Evolutionary conservation across 2,329 filamentous ascomycete genomes (phyloP), one percentile per base, ranked within the genome.

Genomic region (Periconia digitata): DNA sequence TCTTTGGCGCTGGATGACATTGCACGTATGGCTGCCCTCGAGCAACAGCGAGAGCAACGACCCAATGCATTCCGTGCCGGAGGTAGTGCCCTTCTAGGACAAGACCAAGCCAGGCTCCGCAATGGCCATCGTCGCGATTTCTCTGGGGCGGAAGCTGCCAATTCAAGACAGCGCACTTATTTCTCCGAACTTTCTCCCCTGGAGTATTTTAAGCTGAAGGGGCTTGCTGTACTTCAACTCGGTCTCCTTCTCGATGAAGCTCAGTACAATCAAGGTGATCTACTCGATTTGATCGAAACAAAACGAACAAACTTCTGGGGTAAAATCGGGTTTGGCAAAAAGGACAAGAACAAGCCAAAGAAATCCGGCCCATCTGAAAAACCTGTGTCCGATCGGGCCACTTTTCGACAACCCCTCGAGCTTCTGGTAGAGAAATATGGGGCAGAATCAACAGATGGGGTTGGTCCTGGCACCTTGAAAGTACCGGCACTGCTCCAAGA

Each of bases 291-390:
- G 42, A 97, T 99, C 53, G 94, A 99, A 72, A 90, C 90, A 2
- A 86, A 90, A 64, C 95, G 96, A 53, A 85, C 90, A 20, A 97
- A 90, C 0, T 96, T 99, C 73, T 99, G 94, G 94, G 94, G 92
- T 71, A 96, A 96, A 62, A 92, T 99, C 55, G 92, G 92, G 56
- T 91, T 99, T 55, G 92, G 92, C 54, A 96, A 96, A 68, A 92
- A 92, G 1, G 96, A 97, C 67, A 94, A 92, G 71, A 90, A 90
- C 58, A 89, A 94, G 60, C 87, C 85, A 59, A 82, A 78, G 59
- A 90, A 92, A 70, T 81, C 74, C 24, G 95, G 53, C 18, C 36
- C 58, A 7, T 57, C 50, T 5, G 67, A 71, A 42, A 70, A 70
- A 46, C 68, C 68, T 13, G 61, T 65, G 12, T 67, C 63, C 2